Percentiles rank a stretch among this genome's conserved stretches.
These are phyloP conservation scores for Tetradesmus lagerheimii DNA, from an alignment of 139 green algal genomes.

Conservation along the genomic window DNA sequence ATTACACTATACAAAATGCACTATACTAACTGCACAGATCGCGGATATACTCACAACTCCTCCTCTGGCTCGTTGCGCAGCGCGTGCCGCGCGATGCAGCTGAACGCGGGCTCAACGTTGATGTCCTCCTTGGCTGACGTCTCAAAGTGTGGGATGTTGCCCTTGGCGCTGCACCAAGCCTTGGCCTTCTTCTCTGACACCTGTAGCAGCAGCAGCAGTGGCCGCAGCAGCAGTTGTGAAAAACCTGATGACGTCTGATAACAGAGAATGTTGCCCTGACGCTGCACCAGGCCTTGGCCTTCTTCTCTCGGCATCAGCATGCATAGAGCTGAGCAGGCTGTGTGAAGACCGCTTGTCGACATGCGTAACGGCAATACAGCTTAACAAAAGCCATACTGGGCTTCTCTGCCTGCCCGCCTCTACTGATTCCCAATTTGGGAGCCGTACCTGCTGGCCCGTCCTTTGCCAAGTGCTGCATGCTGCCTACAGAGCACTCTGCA, in stretches of 20 bases:
- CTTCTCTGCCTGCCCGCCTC: too few species aligned
- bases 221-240: background rate
- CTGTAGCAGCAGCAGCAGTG: constrained; percentile 47
- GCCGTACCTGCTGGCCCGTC: too few species aligned
- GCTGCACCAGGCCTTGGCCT: constrained; percentile 93
- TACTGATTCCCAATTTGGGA: too few species aligned
- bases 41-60: constrained; percentile 78
- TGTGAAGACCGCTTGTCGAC: too few species aligned
- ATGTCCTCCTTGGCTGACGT: constrained; percentile 86
- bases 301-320: constrained; percentile 81
- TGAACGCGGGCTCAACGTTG: constrained; percentile 95
- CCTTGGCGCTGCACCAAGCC: constrained; percentile 93
- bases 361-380: too few species aligned
- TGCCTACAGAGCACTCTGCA: too few species aligned
- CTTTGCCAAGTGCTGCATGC: too few species aligned
- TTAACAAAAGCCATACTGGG: too few species aligned
- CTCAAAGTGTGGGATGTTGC: constrained; percentile 93
- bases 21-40: too few species aligned
- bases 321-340: too few species aligned
- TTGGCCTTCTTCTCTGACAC: constrained; percentile 96
- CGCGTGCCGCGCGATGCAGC: constrained; percentile 91
- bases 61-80: constrained; percentile 95
- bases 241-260: constrained; percentile 68
- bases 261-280: constrained; percentile 92
- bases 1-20: background rate